Percentiles rank a stretch among this genome's conserved stretches.
These are phyloP conservation scores for Calocera cornea DNA, from an alignment of 768 basidiomycete species.

Conservation along the genomic window DNA sequence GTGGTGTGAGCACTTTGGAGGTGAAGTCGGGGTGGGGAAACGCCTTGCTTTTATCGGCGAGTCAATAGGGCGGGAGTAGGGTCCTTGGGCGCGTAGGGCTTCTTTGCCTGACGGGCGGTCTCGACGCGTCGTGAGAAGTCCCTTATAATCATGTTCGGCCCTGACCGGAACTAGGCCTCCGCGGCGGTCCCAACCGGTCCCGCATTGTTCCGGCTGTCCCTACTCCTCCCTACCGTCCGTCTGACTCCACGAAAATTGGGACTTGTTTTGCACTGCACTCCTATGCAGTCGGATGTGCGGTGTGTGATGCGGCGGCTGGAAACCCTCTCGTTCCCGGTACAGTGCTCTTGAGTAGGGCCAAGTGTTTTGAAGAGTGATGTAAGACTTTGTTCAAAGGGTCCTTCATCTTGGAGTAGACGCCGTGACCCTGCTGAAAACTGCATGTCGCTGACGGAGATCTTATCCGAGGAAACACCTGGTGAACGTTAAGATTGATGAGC, in stretches of 20 bases:
- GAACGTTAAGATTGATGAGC: neutral
- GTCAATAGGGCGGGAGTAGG: neutral
- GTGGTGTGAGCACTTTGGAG: neutral
- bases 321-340: too few species aligned
- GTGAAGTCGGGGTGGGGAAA: too few species aligned
- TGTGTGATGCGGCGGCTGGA: too few species aligned
- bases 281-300: too few species aligned
- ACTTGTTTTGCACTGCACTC: too few species aligned
- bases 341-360: too few species aligned
- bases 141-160: neutral
- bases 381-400: too few species aligned
- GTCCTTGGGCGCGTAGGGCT: conserved; percentile 2
- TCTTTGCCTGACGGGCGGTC: neutral
- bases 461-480: neutral
- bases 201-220: neutral
- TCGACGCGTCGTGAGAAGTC: neutral
- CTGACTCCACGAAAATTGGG: too few species aligned
- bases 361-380: too few species aligned
- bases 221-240: neutral
- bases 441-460: neutral
- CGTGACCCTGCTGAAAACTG: neutral
- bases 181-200: neutral
- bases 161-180: neutral
- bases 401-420: too few species aligned
- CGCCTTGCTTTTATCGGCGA: neutral